Evolutionary conservation across 225 moss, liverwort and hornwort species (phyloP).

Genomic region (Neckera pumila): DNA sequence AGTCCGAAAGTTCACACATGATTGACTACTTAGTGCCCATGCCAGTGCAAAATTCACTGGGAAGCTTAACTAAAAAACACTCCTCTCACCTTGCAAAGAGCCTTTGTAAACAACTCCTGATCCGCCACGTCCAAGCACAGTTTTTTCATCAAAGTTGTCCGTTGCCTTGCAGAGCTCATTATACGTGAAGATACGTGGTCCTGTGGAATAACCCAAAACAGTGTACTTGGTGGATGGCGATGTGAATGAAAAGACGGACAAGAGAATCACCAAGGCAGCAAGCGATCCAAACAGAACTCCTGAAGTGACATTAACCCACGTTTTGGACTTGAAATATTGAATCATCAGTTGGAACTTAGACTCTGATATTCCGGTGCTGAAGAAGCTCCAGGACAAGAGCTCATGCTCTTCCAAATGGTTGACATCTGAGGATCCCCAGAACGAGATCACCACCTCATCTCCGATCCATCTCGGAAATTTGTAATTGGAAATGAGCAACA

Average conservation of each 20-base stretch:
- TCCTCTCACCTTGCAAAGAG: background rate
- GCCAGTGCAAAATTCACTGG: no score
- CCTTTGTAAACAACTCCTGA: no score
- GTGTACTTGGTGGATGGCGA: background rate
- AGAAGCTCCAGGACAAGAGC: background rate
- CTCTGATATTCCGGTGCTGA: background rate
- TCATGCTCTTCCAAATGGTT: background rate
- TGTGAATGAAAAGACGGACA: background rate
- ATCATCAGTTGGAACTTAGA: background rate
- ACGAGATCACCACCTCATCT: background rate
- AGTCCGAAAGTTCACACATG: no score
- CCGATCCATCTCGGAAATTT: background rate
- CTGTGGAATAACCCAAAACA: background rate
- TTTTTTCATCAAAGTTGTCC: background rate
- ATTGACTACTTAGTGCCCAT: no score
- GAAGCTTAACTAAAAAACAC: no score
- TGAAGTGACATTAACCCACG: background rate
- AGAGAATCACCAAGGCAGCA: background rate
- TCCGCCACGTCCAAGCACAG: background rate
- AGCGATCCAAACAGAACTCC: background rate
- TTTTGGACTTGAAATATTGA: background rate
- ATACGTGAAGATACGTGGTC: background rate
- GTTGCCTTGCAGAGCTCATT: background rate
- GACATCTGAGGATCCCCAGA: background rate
- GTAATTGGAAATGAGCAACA: background rate